These are phyloP conservation scores for Ophiocordyceps camponoti-rufipedis DNA, from an alignment of 2,329 filamentous ascomycete genomes.

Conservation along the genomic window DNA sequence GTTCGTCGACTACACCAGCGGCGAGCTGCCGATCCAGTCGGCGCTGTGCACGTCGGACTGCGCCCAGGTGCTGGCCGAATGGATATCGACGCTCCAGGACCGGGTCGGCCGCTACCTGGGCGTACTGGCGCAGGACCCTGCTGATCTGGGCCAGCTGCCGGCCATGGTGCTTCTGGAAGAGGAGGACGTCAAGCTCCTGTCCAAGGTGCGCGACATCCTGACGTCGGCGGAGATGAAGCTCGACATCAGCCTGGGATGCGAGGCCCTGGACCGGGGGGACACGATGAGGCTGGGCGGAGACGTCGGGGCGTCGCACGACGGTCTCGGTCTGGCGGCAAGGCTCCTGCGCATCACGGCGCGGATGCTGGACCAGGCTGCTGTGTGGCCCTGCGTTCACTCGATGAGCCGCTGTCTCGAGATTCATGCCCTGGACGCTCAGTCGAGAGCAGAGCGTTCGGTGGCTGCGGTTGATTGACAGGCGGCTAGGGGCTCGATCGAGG, in stretches of 20 bases:
- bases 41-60: conserved; percentile 90
- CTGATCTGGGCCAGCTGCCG: conserved; percentile 64
- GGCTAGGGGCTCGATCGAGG: background rate
- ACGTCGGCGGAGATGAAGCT: conserved; percentile 65
- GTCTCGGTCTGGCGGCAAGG: conserved; percentile 67
- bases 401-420: conserved; percentile 37
- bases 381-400: conserved; percentile 58
- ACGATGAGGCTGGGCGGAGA: conserved; percentile 18
- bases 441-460: conserved; percentile 33
- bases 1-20: conserved; percentile 65
- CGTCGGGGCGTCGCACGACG: conserved; percentile 35
- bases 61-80: conserved; percentile 83
- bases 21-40: conserved; percentile 76
- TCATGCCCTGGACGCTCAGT: conserved; percentile 32
- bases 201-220: conserved; percentile 67
- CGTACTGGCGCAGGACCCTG: conserved; percentile 64
- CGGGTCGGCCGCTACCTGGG: conserved; percentile 81
- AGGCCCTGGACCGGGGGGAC: conserved; percentile 11
- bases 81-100: conserved; percentile 84
- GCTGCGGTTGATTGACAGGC: conserved; percentile 9
- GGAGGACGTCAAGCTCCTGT: conserved; percentile 71
- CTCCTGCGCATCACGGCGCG: conserved; percentile 70
- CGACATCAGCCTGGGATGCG: conserved; percentile 27
- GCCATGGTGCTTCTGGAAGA: conserved; percentile 82
- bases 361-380: conserved; percentile 72